phyloP scores from a whole-genome alignment of 2,329 filamentous ascomycete species.

The Aureobasidium sp. region DNA sequence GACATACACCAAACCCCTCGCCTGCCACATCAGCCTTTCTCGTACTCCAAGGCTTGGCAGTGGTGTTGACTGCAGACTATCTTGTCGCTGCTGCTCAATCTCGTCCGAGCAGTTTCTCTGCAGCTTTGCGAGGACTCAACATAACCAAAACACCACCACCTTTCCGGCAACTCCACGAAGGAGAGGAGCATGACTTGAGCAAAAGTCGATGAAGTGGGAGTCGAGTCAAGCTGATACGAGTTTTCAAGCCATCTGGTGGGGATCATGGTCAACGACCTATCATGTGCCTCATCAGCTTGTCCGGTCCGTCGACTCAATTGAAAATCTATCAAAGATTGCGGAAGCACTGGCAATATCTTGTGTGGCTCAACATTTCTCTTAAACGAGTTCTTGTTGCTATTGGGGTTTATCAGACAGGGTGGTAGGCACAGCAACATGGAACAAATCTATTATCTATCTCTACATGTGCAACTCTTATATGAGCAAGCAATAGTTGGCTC shows the following conservation, averaged over 20 bases:
- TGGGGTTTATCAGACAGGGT: neutral
- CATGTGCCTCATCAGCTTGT: neutral
- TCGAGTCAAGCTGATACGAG: neutral
- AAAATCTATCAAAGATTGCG: neutral
- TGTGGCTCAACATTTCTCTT: neutral
- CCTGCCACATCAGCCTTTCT: constrained; percentile 25
- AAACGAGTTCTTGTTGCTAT: neutral
- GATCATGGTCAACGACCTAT: too few species aligned
- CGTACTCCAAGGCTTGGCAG: constrained; percentile 24
- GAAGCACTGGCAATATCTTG: neutral
- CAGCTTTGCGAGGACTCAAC: neutral
- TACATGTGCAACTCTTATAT: neutral
- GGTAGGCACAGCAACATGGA: neutral
- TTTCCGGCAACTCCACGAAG: neutral
- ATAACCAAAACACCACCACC: neutral
- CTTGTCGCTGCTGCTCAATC: neutral
- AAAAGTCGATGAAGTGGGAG: neutral
- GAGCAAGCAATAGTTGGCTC: neutral
- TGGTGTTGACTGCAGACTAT: constrained; percentile 20
- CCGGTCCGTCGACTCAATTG: neutral
- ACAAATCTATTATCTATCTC: neutral
- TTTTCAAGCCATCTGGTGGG: neutral
- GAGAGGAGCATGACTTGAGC: neutral
- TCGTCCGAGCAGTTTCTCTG: neutral
- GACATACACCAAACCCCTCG: constrained; percentile 22